These are phyloP conservation scores for Paulownia fortunei DNA, from an alignment of 257 asterid species.

Conservation along the genomic window DNA sequence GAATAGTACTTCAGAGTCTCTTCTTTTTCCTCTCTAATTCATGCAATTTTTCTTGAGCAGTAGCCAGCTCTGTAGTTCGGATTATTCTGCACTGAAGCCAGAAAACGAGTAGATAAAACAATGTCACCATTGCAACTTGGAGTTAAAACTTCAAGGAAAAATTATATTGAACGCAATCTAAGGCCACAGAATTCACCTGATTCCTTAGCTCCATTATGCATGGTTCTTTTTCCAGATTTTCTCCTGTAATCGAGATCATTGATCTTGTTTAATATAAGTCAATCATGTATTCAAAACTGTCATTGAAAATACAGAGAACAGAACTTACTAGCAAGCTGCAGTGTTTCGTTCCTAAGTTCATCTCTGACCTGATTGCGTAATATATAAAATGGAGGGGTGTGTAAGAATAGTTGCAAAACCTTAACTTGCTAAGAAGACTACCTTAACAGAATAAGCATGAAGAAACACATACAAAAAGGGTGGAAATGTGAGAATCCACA, in stretches of 20 bases:
- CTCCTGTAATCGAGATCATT: slow-evolving; percentile 54
- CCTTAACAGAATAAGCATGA: slow-evolving; percentile 7
- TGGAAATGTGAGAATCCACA: neutral
- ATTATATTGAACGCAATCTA: neutral
- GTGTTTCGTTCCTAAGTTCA: slow-evolving; percentile 80
- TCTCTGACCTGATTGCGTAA: slow-evolving; percentile 71
- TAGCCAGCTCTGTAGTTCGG: slow-evolving; percentile 90
- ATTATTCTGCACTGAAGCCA: slow-evolving; percentile 86
- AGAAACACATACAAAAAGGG: neutral
- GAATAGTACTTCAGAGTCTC: slow-evolving; percentile 68
- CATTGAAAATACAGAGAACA: slow-evolving; percentile 21
- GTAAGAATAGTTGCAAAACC: slow-evolving; percentile 27
- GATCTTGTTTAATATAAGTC: slow-evolving; percentile 16
- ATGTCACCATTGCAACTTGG: slow-evolving; percentile 16
- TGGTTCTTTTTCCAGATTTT: slow-evolving; percentile 90
- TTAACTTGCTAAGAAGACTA: neutral
- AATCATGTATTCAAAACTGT: slow-evolving; percentile 6
- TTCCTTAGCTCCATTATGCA: slow-evolving; percentile 89
- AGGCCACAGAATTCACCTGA: slow-evolving; percentile 63
- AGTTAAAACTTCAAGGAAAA: slow-evolving; percentile 13
- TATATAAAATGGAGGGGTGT: slow-evolving; percentile 15
- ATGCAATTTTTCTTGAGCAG: slow-evolving; percentile 87
- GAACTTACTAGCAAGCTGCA: slow-evolving; percentile 95
- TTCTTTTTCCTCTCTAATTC: slow-evolving; percentile 78
- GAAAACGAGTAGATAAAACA: slow-evolving; percentile 23